A percentile compares a stretch with the other conserved stretches of the same genome.
Conservation (phyloP, 192 early-diverging fungal genomes). For the Coemansia guatemalensis region DNA sequence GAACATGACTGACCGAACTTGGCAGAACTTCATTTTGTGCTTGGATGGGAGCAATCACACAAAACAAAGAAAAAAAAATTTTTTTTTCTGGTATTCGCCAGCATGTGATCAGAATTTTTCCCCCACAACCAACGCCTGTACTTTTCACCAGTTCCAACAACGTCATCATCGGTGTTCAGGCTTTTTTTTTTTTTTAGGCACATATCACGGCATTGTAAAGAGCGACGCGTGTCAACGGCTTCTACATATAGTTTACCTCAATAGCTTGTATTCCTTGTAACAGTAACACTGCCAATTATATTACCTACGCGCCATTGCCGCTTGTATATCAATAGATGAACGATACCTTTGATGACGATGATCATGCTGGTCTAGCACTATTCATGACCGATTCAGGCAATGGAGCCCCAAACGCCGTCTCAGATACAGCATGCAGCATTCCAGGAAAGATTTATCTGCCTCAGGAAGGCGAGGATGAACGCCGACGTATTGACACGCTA, state of each 20-base stretch:
- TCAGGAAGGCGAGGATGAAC: slow-evolving; percentile 14
- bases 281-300: not conserved
- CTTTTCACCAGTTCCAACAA: not conserved
- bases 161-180: too few species aligned
- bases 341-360: slow-evolving; percentile 7
- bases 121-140: not conserved
- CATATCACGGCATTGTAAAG: too few species aligned
- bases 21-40: not conserved
- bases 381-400: slow-evolving; percentile 14
- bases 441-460: slow-evolving; percentile 26
- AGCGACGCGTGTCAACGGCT: too few species aligned
- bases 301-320: not conserved
- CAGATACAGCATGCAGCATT: slow-evolving; percentile 1
- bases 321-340: not conserved
- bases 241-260: not conserved
- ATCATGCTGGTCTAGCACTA: slow-evolving; percentile 6
- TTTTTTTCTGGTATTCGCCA: not conserved
- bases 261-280: not conserved
- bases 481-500: slow-evolving; percentile 7
- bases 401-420: not conserved
- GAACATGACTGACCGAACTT: not conserved
- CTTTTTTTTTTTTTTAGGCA: too few species aligned
- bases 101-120: not conserved
- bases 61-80: slow-evolving; percentile 4
- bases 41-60: not conserved